phyloP scores from a whole-genome alignment of 2,329 filamentous ascomycete genomes.

The Dryadomyces quercus-mongolicae region DNA sequence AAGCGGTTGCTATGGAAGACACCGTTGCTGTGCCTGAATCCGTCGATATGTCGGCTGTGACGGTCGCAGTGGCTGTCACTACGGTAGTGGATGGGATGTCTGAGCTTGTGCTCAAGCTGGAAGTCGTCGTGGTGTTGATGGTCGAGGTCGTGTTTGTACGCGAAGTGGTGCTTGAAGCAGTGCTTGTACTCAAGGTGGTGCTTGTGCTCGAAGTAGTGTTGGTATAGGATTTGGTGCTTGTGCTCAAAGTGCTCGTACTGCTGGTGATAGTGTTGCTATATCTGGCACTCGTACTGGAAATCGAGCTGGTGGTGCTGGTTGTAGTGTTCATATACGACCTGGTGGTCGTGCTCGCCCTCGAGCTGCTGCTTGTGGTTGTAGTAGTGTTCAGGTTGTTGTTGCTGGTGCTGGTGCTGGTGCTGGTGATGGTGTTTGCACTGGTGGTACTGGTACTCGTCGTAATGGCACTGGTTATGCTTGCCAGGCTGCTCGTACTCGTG shows the following conservation, averaged over 20 bases:
- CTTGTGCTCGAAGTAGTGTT: not conserved
- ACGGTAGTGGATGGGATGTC: not conserved
- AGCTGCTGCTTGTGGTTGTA: not conserved
- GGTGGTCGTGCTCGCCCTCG: not conserved
- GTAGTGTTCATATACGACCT: no score
- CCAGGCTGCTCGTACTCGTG: not conserved
- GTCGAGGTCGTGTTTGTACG: not conserved
- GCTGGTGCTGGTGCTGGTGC: not conserved
- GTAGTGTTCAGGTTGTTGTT: no score
- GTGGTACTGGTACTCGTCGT: not conserved
- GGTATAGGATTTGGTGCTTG: not conserved
- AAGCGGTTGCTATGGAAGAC: not conserved
- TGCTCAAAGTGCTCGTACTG: not conserved
- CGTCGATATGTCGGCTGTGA: not conserved
- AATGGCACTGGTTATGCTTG: no score
- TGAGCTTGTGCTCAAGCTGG: not conserved
- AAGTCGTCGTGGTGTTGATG: not conserved
- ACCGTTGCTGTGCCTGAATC: not conserved
- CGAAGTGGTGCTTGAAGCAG: not conserved
- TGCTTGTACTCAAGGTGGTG: no score
- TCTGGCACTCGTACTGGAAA: not conserved
- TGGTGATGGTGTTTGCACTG: not conserved
- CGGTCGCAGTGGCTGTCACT: not conserved
- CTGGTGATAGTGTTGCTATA: not conserved
- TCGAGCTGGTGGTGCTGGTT: not conserved